Percentiles rank a stretch among this genome's conserved stretches.
Conservation (phyloP, 139 green algal species). For the Chlorella ohadii region DNA sequence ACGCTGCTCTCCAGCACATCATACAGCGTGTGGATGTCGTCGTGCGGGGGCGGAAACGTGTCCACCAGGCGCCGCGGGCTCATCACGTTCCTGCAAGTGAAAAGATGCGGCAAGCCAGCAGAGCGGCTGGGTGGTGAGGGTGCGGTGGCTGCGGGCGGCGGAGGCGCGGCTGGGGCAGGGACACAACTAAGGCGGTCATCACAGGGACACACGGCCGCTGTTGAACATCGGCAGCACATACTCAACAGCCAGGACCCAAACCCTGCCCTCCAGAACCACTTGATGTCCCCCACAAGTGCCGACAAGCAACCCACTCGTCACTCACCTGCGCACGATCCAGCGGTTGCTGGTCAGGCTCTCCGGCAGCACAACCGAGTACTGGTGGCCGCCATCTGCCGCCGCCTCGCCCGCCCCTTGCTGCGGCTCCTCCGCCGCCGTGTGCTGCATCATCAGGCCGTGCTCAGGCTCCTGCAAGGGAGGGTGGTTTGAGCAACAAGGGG, state of each 20-base stretch:
- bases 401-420: not conserved
- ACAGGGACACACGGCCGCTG: too few relatives aligned
- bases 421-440: not conserved
- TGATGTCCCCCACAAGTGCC: too few relatives aligned
- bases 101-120: too few relatives aligned
- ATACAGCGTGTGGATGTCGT: slow-evolving; percentile 90
- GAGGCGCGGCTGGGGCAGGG: not conserved
- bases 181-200: too few relatives aligned
- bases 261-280: too few relatives aligned
- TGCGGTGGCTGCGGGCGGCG: not conserved
- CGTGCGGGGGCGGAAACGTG: slow-evolving; percentile 74
- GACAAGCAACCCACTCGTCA: too few relatives aligned
- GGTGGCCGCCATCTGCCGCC: not conserved
- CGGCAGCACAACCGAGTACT: slow-evolving; percentile 67
- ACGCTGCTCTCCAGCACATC: slow-evolving; percentile 88
- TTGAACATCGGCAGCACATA: too few relatives aligned
- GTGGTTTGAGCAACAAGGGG: too few relatives aligned
- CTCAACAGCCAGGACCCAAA: too few relatives aligned
- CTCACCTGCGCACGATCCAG: slow-evolving; percentile 85
- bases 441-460: too few relatives aligned
- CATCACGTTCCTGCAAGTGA: slow-evolving; percentile 57
- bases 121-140: too few relatives aligned
- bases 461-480: too few relatives aligned
- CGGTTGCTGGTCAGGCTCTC: slow-evolving; percentile 74
- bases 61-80: slow-evolving; percentile 81